A percentile compares a stretch with the other conserved stretches of the same genome.
Evolutionary conservation across 352 stramenopile species (phyloP).

Genomic region (Aphanomyces stellatus): DNA sequence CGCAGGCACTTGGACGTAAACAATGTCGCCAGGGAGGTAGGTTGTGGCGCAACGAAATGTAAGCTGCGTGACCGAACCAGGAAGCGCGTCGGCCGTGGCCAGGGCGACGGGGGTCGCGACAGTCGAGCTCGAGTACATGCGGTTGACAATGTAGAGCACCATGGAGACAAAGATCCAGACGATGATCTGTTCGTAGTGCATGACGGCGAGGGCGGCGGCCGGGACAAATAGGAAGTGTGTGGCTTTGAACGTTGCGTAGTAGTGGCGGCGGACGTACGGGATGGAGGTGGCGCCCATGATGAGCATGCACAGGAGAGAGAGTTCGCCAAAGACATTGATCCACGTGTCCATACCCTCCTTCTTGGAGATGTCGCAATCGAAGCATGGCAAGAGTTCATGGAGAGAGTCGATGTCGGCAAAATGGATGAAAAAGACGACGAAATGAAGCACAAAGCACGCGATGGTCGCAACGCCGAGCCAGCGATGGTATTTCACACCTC

Average conservation of each 20-base stretch:
- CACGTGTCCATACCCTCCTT: conserved; percentile 34
- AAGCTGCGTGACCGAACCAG: conserved; percentile 29
- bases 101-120: conserved; percentile 26
- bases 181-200: conserved; percentile 42
- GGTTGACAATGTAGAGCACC: conserved; percentile 32
- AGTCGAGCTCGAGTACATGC: conserved; percentile 26
- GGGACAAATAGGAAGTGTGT: conserved; percentile 34
- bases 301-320: conserved; percentile 33
- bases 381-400: conserved; percentile 27
- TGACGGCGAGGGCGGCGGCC: conserved; percentile 27
- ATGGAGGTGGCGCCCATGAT: conserved; percentile 29
- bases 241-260: conserved; percentile 41
- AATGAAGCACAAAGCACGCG: conserved; percentile 37
- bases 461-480: conserved; percentile 42
- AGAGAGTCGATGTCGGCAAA: conserved; percentile 24
- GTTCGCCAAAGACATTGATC: conserved; percentile 41
- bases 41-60: conserved; percentile 34
- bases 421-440: conserved; percentile 28
- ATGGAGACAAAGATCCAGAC: conserved; percentile 35
- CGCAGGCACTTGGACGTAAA: conserved; percentile 70
- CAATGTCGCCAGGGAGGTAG: conserved; percentile 45
- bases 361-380: conserved; percentile 28
- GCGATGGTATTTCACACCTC: conserved; percentile 45
- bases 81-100: conserved; percentile 21
- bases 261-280: conserved; percentile 30